Base-by-base conservation (phyloP, 2,329 filamentous ascomycete genomes). In the Phaeosphaeriaceae sp. region DNA sequence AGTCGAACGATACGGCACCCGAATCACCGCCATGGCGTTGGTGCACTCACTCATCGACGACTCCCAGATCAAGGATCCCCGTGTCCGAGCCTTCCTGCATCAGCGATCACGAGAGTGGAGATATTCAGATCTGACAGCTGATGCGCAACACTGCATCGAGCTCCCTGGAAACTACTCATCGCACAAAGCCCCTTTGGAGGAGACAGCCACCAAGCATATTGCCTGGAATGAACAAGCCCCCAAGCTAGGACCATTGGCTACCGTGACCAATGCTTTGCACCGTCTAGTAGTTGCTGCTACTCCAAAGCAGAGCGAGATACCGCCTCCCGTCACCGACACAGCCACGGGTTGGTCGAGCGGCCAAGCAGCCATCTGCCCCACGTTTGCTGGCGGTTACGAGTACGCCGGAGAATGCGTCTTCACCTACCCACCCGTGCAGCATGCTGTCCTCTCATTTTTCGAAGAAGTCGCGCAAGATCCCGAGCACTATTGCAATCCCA, bases 361-460 rank as follows among this genome's bases (percentile, higher is more conserved):
- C 13, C 53, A 53, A 22, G 54, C 54, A 20, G 60, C 58, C 79
- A 82, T 69, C 80, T 76, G 70, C 40, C 69, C 71, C 3, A 69
- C 88, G 60, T 90, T 89, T 75, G 89, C 89, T n/a, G 85, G 88
- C 1, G 89, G 89, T 3, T 86, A 90, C 60, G 67, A 77, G 1
- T 71, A 81, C 33, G 81, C 87, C 68, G 79, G 79, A 7, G 91
- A 96, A 73, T 80, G 81, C 40, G 84, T 91, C 60, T 82, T 93
- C 52, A 70, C 71, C 1, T 27, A 69, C 20, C 80, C 89, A 13
- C 74, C 72, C 11, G 83, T 85, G 0, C 84, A 86, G 61, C 66
- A 72, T 13, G 74, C 79, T 2, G 84, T 91, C 24, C 74, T 92
- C 1, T 74, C 79, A 41, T 93, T 88, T 83, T 80, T 93, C 36